Evolutionary conservation across 2,329 filamentous ascomycete genomes (phyloP), one percentile per base, ranked within the genome.

Genomic region (Paracorniculantispora psalliotae): DNA sequence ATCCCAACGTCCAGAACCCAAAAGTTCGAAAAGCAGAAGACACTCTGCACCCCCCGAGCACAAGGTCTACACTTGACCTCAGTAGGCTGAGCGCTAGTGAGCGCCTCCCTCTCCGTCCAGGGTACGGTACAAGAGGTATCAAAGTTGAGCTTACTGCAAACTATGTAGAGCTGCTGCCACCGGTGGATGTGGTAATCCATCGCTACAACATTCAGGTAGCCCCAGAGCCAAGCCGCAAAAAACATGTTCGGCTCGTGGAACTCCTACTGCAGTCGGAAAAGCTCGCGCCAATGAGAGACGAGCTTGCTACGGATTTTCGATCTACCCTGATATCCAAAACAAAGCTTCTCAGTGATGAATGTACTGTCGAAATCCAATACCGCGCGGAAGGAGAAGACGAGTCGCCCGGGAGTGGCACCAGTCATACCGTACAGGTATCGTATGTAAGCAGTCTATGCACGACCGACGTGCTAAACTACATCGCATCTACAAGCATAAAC

Each of bases 221-320:
- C 17, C 52, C 52, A 25, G 52, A 25, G 33, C 10, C 52, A 8
- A 26, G n/a, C 15, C 10, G 37, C 39, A 44, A 21, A 25, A 44
- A 55, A 19, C 28, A 30, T 13, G 6, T 21, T 26, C 37, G 52
- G 39, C 10, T 55, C n/a, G 25, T 55, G 23, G 19, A 46, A 6
- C 61, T 71, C n/a, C 39, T 72, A 12, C 47, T 71, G 17, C 64
- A 64, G 23, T 53, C 65, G 26, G 37, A 57, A 4, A 60, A 66
- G n/a, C 48, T 72, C 5, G 58, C 57, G 0, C 21, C 57, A 0
- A 39, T 54, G 44, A 51, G 53, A 3, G 39, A 47, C 13, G 63
- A 68, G 52, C 57, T 74, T 4, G 69, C 69, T 15, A 71, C 69
- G 2, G 72, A 74, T 57, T 74, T 73, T 62, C 67, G 61, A 59